Base-by-base conservation (phyloP, 148 eudicot species). In the Polygonum maritimum region DNA sequence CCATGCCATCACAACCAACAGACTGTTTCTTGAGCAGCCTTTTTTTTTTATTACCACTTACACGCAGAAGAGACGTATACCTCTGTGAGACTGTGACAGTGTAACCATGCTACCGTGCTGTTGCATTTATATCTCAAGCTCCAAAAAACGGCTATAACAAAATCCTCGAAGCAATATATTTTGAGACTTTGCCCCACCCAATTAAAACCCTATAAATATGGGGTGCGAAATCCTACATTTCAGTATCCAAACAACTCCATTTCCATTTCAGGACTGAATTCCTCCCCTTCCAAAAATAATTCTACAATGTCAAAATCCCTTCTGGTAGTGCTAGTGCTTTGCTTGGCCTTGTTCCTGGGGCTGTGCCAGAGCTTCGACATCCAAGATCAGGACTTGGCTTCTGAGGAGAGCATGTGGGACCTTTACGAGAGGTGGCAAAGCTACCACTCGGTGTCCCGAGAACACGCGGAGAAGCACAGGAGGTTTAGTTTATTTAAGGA, bases 401-500 rank as follows among this genome's bases (percentile, higher is more conserved):
- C 82, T 0, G 86, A 84, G 5, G 84, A 84, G 73, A 81, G 71
- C 78, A 60, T 81, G 40, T 84, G 82, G 86, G 74, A 79, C 19
- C 75, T 83, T 49, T 80, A 80, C 63, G 79, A 81, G 55, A 76
- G 80, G 47, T 83, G 86, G 86, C 76, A 82, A 39, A 76, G 78
- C 81, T 83, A 83, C 63, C 86, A 83, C 75, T 80, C 81, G 7
- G 78, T 83, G 18, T 78, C 86, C 1, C 49, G 83, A n/a, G 83
- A 83, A 7, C 75, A 36, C 74, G 51, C 39, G 55, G 87, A 85
- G 75, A 85, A 83, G 49, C 78, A 74, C 47, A 77, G 69, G 49
- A 77, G 87, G 40, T 85, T 85, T 69, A 77, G 84, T 5, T 81
- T 87, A 49, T 87, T 85, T 48, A 84, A 83, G 45, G 77, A 82